These are phyloP conservation scores for Micromonas pusilla DNA, from an alignment of 139 green algal species.

Conservation along the genomic window DNA sequence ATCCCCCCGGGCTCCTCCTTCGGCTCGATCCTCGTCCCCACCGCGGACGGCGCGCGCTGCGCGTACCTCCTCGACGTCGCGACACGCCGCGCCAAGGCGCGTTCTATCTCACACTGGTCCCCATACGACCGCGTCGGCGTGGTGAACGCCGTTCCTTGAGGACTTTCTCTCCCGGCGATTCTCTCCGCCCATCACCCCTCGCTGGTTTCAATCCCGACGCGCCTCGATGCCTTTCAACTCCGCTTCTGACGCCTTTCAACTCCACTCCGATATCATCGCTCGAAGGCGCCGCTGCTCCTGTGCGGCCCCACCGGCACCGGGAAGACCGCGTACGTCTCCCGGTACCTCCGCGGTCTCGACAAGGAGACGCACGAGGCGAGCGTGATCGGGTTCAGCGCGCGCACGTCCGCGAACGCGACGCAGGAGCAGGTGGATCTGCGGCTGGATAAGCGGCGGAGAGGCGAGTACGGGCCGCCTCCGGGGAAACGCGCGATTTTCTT, in stretches of 20 bases:
- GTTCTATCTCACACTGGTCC: too few relatives aligned
- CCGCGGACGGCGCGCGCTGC: slow-evolving; percentile 62
- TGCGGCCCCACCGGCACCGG: slow-evolving; percentile 49
- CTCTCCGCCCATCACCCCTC: too few relatives aligned
- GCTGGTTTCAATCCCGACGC: too few relatives aligned
- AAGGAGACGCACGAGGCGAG: slow-evolving; percentile 51
- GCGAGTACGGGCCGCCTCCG: slow-evolving; percentile 38
- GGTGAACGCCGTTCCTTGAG: too few relatives aligned
- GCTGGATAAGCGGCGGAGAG: slow-evolving; percentile 45
- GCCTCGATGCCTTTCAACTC: too few relatives aligned
- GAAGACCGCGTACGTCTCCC: slow-evolving; percentile 66
- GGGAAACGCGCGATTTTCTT: slow-evolving; percentile 35
- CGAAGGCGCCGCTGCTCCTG: slow-evolving; percentile 39
- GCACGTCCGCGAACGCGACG: slow-evolving; percentile 62
- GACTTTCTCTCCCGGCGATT: too few relatives aligned
- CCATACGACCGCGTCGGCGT: too few relatives aligned
- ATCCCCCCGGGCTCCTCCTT: slow-evolving; percentile 42
- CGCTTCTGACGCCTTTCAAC: too few relatives aligned
- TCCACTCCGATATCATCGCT: too few relatives aligned
- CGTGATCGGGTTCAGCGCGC: slow-evolving; percentile 62
- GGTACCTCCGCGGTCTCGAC: slow-evolving; percentile 45
- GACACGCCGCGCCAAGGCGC: slow-evolving; percentile 23
- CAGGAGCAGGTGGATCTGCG: slow-evolving; percentile 70
- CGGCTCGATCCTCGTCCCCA: slow-evolving; percentile 66
- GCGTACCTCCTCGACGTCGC: slow-evolving; percentile 45